Evolutionary conservation across 1,284 basidiomycete genomes (phyloP), one percentile per base, ranked within the genome.

Genomic region (Ustilago tritici): DNA sequence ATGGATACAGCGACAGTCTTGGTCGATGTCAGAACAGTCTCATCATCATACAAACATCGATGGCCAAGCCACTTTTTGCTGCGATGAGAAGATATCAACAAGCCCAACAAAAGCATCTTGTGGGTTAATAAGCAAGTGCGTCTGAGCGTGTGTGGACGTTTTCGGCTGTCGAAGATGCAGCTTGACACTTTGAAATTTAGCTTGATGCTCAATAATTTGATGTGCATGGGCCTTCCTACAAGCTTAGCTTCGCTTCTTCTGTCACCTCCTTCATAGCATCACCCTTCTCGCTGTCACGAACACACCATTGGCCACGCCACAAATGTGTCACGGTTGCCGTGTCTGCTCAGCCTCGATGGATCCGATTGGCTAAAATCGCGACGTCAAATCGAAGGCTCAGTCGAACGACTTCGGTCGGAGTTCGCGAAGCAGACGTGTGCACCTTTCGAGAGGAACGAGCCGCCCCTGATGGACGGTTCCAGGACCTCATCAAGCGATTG

Each of bases 121-220:
- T 23, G 23, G 23, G 23, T 23, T 23, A 2, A 23, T 23, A 23
- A 23, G 23, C 23, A 23, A 23, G 23, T 23, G 23, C 23, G 23
- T 23, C 23, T 38, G 34, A 35, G 28, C 34, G 61, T 32, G 41
- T 56, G 61, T 63, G 61, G 61, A 63, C 46, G 61, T 49, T 43
- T 28, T 40, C 23, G 46, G 5, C 54, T 36, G 8, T 53, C 41
- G 14, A 38, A 32, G 17, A 23, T 19, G 19, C 38, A 10, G 38
- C 38, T 28, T 28, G 23, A 28, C 3, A 28, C 23, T 28, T 28
- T 28, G 23, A 28, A 28, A 28, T 28, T 28, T 28, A 28, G 23
- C 23, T 17, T 17, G 40, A 11, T 41, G 40, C 40, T 15, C 14
- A 12, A 15, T 11, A 46, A 7, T 32, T 32, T 50, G 49, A 50